Evolutionary conservation across 2,329 filamentous ascomycete genomes (phyloP), one percentile per base, ranked within the genome.

Genomic region (Phialemoniopsis sp.): DNA sequence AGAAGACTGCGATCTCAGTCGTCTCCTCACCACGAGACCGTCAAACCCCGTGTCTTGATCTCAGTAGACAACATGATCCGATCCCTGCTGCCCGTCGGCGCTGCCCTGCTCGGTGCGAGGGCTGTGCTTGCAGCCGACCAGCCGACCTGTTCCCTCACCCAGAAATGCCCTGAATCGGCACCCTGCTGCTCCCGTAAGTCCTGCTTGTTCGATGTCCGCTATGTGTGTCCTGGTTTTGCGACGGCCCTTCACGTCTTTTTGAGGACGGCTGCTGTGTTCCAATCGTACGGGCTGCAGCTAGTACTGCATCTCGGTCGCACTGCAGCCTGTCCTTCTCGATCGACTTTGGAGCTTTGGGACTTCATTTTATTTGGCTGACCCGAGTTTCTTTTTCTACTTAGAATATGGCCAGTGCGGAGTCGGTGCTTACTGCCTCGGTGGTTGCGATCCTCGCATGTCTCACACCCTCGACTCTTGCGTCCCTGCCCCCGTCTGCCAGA

Each of bases 341-440:
- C 21, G 21, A 36, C 28, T 30, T 40, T 34, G 14, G n/a, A n/a
- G n/a, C n/a, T n/a, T n/a, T n/a, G n/a, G n/a, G n/a, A n/a, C n/a
- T n/a, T n/a, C n/a, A n/a, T n/a, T n/a, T n/a, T n/a, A n/a, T n/a
- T 26, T 26, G 6, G 21, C 21, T 26, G 21, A 26, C 21, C 10
- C 21, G 21, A 6, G 6, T 10, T 26, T 26, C 6, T 26, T 26
- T 10, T n/a, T n/a, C n/a, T n/a, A n/a, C n/a, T n/a, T 6, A 95
- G 89, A 93, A 65, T 97, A 96, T 64, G 88, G 88, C 53, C 75
- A 91, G 63, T 97, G 93, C 57, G 93, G 91, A 68, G 81, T 89
- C 40, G 93, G 93, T 55, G 93, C 90, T 40, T 97, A 87, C 76
- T 98, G 93, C 58, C 79, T 98, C 15, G 93, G 93, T 54, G 93